A percentile compares a stretch with the other conserved stretches of the same genome.
Conservation (phyloP, 2,329 filamentous ascomycete species). For the Cladosporium sphaerospermum region DNA sequence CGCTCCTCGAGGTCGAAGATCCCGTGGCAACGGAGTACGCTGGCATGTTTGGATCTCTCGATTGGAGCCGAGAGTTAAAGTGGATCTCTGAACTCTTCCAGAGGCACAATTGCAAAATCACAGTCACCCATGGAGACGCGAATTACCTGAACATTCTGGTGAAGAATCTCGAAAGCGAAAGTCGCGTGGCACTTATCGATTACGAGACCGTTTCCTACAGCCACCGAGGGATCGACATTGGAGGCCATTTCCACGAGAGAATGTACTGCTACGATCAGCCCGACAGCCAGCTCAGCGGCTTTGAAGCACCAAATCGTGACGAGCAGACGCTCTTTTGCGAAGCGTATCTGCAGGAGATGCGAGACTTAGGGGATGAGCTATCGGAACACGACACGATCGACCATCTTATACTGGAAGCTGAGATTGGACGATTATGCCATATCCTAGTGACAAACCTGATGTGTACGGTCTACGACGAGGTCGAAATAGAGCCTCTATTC, state of each 20-base stretch:
- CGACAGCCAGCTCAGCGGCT: slow-evolving; percentile 2
- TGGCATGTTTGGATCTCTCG: not conserved
- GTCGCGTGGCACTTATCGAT: slow-evolving; percentile 6
- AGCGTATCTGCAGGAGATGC: slow-evolving; percentile 4
- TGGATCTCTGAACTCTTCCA: slow-evolving; percentile 1
- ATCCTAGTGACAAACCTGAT: slow-evolving; percentile 7
- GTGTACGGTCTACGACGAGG: slow-evolving; percentile 5
- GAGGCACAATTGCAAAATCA: slow-evolving; percentile 6
- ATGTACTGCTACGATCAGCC: slow-evolving; percentile 11
- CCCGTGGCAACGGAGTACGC: not conserved
- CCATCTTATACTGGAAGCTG: slow-evolving; percentile 10
- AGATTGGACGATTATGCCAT: slow-evolving; percentile 8
- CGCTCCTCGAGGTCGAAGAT: not conserved
- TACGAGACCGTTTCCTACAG: slow-evolving; percentile 13
- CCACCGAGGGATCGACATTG: slow-evolving; percentile 13
- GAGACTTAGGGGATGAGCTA: not conserved
- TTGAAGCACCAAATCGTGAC: not conserved
- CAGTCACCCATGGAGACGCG: slow-evolving; percentile 2
- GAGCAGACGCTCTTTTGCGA: slow-evolving; percentile 9
- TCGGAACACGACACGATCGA: slow-evolving; percentile 1
- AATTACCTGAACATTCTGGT: slow-evolving; percentile 12
- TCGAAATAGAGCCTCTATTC: slow-evolving; percentile 1
- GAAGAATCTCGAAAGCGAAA: not conserved
- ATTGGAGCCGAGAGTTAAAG: slow-evolving; percentile 2
- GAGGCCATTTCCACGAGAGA: slow-evolving; percentile 13